phyloP scores from a whole-genome alignment of 306 rosid species.

The Prunus padus region DNA sequence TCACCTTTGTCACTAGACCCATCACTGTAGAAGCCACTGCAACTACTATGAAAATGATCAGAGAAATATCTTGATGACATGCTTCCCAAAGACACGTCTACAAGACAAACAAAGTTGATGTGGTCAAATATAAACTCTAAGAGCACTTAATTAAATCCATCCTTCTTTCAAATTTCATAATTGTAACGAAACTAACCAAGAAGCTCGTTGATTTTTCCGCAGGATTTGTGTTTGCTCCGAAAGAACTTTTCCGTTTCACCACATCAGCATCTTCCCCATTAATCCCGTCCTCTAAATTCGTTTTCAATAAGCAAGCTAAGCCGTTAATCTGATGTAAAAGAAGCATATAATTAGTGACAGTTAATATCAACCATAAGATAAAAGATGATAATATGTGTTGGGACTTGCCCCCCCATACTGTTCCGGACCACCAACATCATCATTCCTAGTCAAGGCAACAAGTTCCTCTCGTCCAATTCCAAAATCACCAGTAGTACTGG shows the following conservation, averaged over 20 bases:
- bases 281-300: slow-evolving; percentile 68
- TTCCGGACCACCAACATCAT: slow-evolving; percentile 41
- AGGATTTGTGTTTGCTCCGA: slow-evolving; percentile 74
- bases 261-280: slow-evolving; percentile 65
- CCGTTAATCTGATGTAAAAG: slow-evolving; percentile 57
- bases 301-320: slow-evolving; percentile 52
- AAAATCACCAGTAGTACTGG: slow-evolving; percentile 25
- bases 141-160: too few species aligned
- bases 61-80: slow-evolving; percentile 87
- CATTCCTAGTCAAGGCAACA: slow-evolving; percentile 60
- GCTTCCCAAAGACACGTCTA: slow-evolving; percentile 95
- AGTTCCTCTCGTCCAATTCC: slow-evolving; percentile 68
- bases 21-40: slow-evolving; percentile 84
- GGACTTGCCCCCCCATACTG: slow-evolving; percentile 70
- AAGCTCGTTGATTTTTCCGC: slow-evolving; percentile 67
- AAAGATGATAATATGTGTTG: slow-evolving; percentile 4
- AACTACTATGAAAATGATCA: slow-evolving; percentile 88
- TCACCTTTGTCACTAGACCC: slow-evolving; percentile 86
- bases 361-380: background rate
- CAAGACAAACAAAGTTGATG: background rate
- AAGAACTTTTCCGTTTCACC: slow-evolving; percentile 48
- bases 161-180: background rate
- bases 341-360: background rate
- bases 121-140: too few species aligned
- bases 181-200: slow-evolving; percentile 41